Evolutionary conservation across 1,139 yeast species (phyloP), one percentile per base, ranked within the genome.

Genomic region (Spathaspora sp.): DNA sequence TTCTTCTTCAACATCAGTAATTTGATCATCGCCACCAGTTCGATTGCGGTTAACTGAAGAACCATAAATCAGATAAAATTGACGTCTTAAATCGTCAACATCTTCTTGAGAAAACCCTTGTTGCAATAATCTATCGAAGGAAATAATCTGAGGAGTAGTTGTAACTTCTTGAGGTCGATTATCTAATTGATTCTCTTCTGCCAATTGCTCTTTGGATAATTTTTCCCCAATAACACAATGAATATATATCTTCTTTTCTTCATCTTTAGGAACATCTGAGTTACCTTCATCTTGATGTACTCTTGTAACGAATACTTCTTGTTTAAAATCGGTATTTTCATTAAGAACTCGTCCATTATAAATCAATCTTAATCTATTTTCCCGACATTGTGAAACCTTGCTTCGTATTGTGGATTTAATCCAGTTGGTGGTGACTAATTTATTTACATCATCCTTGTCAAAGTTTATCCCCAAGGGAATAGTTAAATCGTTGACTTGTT

Each of bases 21-120:
- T 72, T 31, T 62, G 70, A 16, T 49, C 55, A n/a, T 45, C 47
- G 16, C 36, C 42, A 7, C 44, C 47, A 7, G n/a, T n/a, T n/a
- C 42, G 42, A 26, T 29, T 33, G 7, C 50, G 44, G 8, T 20
- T 16, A 4, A 25, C 34, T 9, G 40, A 11, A 13, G 26, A 23
- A 9, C 45, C 45, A 61, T 89, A 86, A 2, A 89, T 74, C 53
- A 76, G 75, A 49, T 81, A 78, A 58, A 90, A 90, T 61, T 89
- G 97, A 42, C 78, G 70, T 50, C 97, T 74, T 54, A 90, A 67
- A 51, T 84, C 85, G 41, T 73, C 72, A 25, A 90, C 81, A 56
- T 90, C 97, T 46, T 81, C 86, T 40, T 80, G 86, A 4, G 86
- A 77, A 61, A 90, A 89, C 7, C 97, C 97, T 44, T 91, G 93